Evolutionary conservation across 1,284 basidiomycete genomes (phyloP), one percentile per base, ranked within the genome.

Genomic region (Leccinum angustisporum): DNA sequence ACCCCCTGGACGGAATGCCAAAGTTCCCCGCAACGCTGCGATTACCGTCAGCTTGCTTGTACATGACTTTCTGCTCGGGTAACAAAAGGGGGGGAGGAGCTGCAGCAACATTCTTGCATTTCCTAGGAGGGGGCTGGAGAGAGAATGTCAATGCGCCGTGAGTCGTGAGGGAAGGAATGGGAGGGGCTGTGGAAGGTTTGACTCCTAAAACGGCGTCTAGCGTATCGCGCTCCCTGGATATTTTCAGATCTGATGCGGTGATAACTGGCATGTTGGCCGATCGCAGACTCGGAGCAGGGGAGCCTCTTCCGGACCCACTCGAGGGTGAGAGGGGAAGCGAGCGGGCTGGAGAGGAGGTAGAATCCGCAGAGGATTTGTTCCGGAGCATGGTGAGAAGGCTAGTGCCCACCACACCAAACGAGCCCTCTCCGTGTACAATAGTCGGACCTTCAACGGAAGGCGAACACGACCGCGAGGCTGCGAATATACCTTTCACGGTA

Each of bases 71-170:
- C 3, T 58, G 63, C n/a, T 63, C 65, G 10, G 58, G 60, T 30
- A 38, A 9, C 36, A 38, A 40, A 2, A 34, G 33, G n/a, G 34
- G 10, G 5, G 67, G 63, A 46, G 31, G 21, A 27, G 50, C 11
- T 3, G 64, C 8, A 6, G 55, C 27, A n/a, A 50, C 64, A n/a
- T 82, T 80, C 66, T 83, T 77, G 50, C 21, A 50, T 52, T 77
- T 86, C 55, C 84, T 81, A 0, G 88, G 86, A 50, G 86, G 86
- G 3, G 87, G 88, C 54, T 87, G 86, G 56, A 90, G 77, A 16
- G 86, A 83, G 57, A 80, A 67, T 1, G 82, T 59, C 50, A 63
- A 60, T 11, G 61, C 6, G 21, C 65, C 61, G 43, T 57, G 63
- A 14, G 58, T 54, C 21, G 61, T 52, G 40, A 67, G 25, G 33